Evolutionary conservation across 805 yeast genomes (phyloP).

Genomic region (Zygosaccharomyces siamensis): DNA sequence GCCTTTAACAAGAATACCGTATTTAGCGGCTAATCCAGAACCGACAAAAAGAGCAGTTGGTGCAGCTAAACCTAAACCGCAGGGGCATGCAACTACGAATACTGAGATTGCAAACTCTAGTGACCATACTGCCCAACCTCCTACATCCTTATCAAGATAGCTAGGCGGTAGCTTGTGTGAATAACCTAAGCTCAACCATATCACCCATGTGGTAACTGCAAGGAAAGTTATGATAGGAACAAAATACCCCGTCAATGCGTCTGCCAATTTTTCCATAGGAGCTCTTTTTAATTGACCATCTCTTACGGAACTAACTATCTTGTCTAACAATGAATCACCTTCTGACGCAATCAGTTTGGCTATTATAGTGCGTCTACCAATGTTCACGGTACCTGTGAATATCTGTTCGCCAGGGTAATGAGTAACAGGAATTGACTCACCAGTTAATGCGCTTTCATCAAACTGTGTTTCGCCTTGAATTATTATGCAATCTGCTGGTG

Average conservation of each 20-base stretch:
- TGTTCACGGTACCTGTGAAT: constrained; percentile 67
- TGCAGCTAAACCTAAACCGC: constrained; percentile 81
- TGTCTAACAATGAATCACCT: constrained; percentile 64
- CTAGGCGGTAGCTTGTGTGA: constrained; percentile 48
- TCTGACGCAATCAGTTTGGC: constrained; percentile 55
- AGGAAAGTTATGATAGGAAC: constrained; percentile 62
- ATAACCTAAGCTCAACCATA: constrained; percentile 60
- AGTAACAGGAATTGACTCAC: constrained; percentile 56
- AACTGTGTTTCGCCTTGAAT: constrained; percentile 45
- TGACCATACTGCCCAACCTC: constrained; percentile 77
- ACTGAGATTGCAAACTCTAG: constrained; percentile 73
- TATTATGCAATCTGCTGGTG: constrained; percentile 53
- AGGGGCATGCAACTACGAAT: constrained; percentile 80
- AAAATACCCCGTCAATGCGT: constrained; percentile 60
- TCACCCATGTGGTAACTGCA: constrained; percentile 60
- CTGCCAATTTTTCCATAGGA: constrained; percentile 69
- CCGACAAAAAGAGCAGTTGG: constrained; percentile 82
- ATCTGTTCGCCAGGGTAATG: constrained; percentile 59
- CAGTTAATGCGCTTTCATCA: constrained; percentile 60
- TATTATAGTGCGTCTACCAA: constrained; percentile 49
- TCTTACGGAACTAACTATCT: constrained; percentile 63
- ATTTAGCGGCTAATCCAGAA: constrained; percentile 69
- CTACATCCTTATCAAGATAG: constrained; percentile 60
- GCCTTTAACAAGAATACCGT: constrained; percentile 71
- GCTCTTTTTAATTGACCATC: constrained; percentile 70